Evolutionary conservation across 208 protist species (phyloP), one percentile per base, ranked within the genome.

Genomic region (Naegleria lovaniensis): DNA sequence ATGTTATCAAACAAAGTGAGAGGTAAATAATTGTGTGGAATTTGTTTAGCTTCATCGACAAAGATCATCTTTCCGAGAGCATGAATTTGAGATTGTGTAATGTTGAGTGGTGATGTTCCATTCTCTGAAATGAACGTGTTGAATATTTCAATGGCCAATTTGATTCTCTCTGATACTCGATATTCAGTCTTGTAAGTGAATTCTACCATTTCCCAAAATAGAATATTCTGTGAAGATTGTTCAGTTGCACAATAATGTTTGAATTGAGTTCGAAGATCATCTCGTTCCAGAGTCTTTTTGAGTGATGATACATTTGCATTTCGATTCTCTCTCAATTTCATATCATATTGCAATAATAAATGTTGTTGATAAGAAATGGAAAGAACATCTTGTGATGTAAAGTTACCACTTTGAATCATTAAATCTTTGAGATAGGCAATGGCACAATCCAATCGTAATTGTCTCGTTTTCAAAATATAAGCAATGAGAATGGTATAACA

Each of bases 181-280:
- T 79, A 79, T 79, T 79, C 67, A 13, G 29, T 79, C 29, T 79
- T 79, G 29, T 79, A 79, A 36, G 29, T 36, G 9, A 79, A 79
- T 79, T 79, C 67, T 36, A 79, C 29, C 67, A 36, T 79, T 79
- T 79, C 67, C 67, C 67, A 79, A 33, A 79, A 79, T 79, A 79
- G 67, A 36, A 79, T 36, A 79, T 79, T 79, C n/a, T 79, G 67
- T 36, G 29, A 36, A 79, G 67, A 79, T 79, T 79, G 67, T 79
- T 79, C 67, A 9, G 67, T 79, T 79, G 29, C 19, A 33, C 67
- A 36, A 33, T 79, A 79, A 79, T 79, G 67, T 79, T 79, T 79
- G n/a, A 79, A 79, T 79, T 79, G 67, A 36, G 67, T 79, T 36
- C 67, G 67, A 36, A 79, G n/a, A 79, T 79, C 67, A 79, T 79